Conservation (phyloP, 352 stramenopile species). For the Phytophthora brassicae region DNA sequence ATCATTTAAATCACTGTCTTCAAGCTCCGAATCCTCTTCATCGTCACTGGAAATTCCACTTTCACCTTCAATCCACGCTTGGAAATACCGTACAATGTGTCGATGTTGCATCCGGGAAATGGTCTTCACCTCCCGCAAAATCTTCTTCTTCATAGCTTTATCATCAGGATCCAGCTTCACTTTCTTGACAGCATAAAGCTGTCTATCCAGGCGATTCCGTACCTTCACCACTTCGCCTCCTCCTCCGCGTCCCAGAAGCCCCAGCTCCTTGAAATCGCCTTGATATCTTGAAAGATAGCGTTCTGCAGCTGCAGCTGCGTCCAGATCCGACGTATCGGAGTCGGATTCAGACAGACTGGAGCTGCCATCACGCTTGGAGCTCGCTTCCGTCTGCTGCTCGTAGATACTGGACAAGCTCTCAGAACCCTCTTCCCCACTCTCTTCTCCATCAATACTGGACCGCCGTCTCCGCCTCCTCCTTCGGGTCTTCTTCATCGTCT, state of each 20-base stretch:
- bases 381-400: conserved; percentile 38
- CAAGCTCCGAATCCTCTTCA: conserved; percentile 46
- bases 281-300: conserved; percentile 79
- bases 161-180: conserved; percentile 85
- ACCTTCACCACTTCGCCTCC: conserved; percentile 86
- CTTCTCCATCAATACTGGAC: conserved; percentile 60
- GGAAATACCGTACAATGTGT: conserved; percentile 95
- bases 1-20: conserved; percentile 37
- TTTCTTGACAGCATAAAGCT: conserved; percentile 88
- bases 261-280: conserved; percentile 85
- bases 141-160: conserved; percentile 94
- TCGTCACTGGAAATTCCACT: conserved; percentile 50
- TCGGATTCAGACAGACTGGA: conserved; percentile 44
- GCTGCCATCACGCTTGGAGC: conserved; percentile 16
- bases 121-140: conserved; percentile 94
- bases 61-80: conserved; percentile 88
- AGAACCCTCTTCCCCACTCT: conserved; percentile 36
- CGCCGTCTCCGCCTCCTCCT: conserved; percentile 46
- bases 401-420: conserved; percentile 39
- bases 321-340: conserved; percentile 44
- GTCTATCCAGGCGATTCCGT: conserved; percentile 77
- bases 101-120: conserved; percentile 96
- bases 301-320: conserved; percentile 38
- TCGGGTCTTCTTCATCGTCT: conserved; percentile 61
- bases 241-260: conserved; percentile 76